Conservation (phyloP, 352 stramenopile species). For the Phytophthora citrophthora region DNA sequence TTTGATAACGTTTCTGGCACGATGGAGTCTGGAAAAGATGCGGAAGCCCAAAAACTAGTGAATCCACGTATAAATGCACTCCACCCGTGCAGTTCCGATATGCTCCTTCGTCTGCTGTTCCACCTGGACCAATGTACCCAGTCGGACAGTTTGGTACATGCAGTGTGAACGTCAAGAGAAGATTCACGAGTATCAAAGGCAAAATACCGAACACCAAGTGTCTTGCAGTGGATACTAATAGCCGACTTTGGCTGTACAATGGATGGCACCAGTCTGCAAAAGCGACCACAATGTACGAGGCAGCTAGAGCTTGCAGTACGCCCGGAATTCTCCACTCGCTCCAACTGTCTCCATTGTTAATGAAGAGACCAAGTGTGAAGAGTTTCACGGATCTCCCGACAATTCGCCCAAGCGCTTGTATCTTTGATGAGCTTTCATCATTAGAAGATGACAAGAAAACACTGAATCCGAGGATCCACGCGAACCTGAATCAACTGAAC, state of each 20-base stretch:
- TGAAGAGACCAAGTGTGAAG: slow-evolving; percentile 67
- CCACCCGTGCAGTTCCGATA: slow-evolving; percentile 79
- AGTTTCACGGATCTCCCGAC: slow-evolving; percentile 50
- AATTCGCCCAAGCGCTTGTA: slow-evolving; percentile 13
- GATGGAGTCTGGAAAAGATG: slow-evolving; percentile 78
- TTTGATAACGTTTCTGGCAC: slow-evolving; percentile 60
- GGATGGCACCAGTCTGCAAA: slow-evolving; percentile 14
- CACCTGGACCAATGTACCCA: slow-evolving; percentile 78
- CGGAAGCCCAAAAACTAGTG: slow-evolving; percentile 54
- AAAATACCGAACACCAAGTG: slow-evolving; percentile 43
- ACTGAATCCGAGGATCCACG: slow-evolving; percentile 87
- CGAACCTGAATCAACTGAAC: slow-evolving; percentile 51
- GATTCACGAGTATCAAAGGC: slow-evolving; percentile 52
- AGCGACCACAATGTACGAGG: slow-evolving; percentile 50
- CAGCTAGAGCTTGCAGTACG: slow-evolving; percentile 74
- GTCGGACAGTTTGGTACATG: slow-evolving; percentile 71
- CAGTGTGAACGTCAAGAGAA: slow-evolving; percentile 58
- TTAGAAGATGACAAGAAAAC: slow-evolving; percentile 39
- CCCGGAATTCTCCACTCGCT: slow-evolving; percentile 71
- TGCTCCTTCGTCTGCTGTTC: slow-evolving; percentile 43
- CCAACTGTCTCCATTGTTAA: slow-evolving; percentile 72
- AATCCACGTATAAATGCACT: slow-evolving; percentile 77
- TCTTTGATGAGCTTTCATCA: not conserved
- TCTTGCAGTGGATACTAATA: slow-evolving; percentile 3
- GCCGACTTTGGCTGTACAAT: not conserved